phyloP scores from a whole-genome alignment of 2,329 filamentous ascomycete species.

The Coleophoma eucalyptorum region DNA sequence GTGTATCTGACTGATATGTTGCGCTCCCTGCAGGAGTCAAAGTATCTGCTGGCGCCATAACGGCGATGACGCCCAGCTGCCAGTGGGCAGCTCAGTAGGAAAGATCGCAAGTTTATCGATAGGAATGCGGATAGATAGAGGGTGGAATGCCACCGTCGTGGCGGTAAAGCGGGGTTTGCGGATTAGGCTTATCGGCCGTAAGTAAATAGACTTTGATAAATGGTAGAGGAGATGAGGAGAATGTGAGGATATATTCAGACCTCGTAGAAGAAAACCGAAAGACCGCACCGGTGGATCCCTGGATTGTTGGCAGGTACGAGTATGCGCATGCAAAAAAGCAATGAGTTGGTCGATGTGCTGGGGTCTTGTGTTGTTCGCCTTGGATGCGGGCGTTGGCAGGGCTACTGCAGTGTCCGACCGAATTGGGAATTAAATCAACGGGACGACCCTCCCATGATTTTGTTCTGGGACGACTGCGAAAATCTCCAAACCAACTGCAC shows the following conservation, averaged over 20 bases:
- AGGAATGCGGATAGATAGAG: background rate
- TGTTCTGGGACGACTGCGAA: too few species aligned
- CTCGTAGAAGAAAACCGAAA: too few species aligned
- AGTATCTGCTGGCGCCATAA: constrained; percentile 23
- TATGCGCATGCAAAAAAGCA: background rate
- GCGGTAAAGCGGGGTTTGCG: background rate
- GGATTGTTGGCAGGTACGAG: background rate
- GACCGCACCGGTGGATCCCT: too few species aligned
- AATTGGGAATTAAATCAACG: too few species aligned
- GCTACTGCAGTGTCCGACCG: background rate
- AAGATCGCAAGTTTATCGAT: background rate
- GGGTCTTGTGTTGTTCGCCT: background rate
- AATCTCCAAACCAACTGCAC: too few species aligned
- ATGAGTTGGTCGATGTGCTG: background rate
- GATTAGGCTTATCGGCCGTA: too few species aligned
- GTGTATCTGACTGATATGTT: constrained; percentile 69
- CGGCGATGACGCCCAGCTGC: constrained; percentile 12
- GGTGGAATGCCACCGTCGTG: background rate
- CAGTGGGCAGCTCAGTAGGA: constrained; percentile 9
- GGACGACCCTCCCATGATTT: too few species aligned
- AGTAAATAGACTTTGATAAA: too few species aligned
- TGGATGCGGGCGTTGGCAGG: background rate
- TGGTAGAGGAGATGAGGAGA: too few species aligned
- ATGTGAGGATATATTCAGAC: too few species aligned
- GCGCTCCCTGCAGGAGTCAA: constrained; percentile 61